These are phyloP conservation scores for Apiotrichum siamense DNA, from an alignment of 1,284 basidiomycete genomes.

Conservation along the genomic window DNA sequence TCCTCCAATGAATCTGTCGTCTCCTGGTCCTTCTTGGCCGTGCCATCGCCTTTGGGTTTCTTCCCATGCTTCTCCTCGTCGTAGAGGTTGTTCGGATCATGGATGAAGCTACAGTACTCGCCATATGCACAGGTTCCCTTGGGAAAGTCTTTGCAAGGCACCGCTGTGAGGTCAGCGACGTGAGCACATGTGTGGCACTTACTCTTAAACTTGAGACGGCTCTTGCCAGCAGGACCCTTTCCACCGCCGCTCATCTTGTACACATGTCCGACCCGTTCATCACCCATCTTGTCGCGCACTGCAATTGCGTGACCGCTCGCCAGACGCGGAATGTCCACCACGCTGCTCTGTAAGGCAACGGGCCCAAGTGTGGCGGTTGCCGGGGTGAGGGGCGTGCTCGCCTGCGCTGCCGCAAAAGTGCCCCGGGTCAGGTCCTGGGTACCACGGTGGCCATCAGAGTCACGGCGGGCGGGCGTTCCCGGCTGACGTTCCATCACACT, in stretches of 20 bases:
- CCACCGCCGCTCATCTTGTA: constrained; percentile 47
- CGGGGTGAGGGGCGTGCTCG: constrained; percentile 8
- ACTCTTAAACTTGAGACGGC: constrained; percentile 44
- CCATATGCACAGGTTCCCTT: constrained; percentile 42
- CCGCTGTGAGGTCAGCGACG: constrained; percentile 25
- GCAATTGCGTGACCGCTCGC: constrained; percentile 22
- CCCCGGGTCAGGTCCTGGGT: constrained; percentile 29
- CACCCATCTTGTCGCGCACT: constrained; percentile 24
- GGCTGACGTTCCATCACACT: too few relatives aligned
- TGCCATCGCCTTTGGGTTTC: neutral
- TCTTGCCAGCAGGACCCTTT: constrained; percentile 40
- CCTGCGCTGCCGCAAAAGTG: constrained; percentile 33
- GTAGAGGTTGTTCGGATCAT: constrained; percentile 20
- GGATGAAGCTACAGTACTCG: constrained; percentile 47
- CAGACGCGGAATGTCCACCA: constrained; percentile 5
- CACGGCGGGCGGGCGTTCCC: too few relatives aligned
- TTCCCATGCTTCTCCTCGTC: constrained; percentile 6
- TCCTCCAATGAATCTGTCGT: neutral
- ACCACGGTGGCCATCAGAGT: neutral
- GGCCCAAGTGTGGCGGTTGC: too few relatives aligned
- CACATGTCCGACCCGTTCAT: constrained; percentile 35
- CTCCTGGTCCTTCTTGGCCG: neutral
- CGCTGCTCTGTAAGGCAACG: constrained; percentile 7
- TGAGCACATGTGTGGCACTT: constrained; percentile 19
- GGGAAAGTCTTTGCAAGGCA: constrained; percentile 41